Evolutionary conservation across 306 rosid genomes (phyloP).

Genomic region (Heteromeles arbutifolia): DNA sequence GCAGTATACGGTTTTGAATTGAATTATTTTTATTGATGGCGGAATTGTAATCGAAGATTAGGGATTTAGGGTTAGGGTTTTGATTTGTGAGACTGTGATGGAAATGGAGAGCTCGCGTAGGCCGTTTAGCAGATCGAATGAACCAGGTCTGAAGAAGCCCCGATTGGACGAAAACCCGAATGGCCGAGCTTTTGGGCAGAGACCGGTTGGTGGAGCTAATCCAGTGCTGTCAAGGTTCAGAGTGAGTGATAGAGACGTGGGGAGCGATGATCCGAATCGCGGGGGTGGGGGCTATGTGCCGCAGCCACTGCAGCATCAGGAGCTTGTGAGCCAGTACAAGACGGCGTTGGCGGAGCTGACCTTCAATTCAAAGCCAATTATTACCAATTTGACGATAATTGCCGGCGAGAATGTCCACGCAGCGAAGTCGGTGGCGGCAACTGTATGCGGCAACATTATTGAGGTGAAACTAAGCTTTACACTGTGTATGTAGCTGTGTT

Average conservation of each 20-base stretch:
- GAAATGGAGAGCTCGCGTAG: conserved; percentile 86
- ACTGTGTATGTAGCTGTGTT: conserved; percentile 32
- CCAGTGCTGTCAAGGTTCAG: conserved; percentile 42
- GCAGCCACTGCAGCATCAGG: conserved; percentile 54
- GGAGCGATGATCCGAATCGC: conserved; percentile 38
- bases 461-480: conserved; percentile 83
- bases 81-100: conserved; percentile 25
- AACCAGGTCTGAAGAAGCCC: conserved; percentile 72
- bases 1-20: neutral
- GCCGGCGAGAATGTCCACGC: conserved; percentile 74
- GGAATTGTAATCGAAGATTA: conserved; percentile 16
- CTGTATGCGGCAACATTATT: conserved; percentile 68
- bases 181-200: conserved; percentile 55
- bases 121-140: conserved; percentile 77
- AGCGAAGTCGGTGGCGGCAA: conserved; percentile 53
- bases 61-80: conserved; percentile 45
- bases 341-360: conserved; percentile 82
- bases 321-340: conserved; percentile 68
- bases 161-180: conserved; percentile 48
- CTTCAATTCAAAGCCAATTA: conserved; percentile 83
- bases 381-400: conserved; percentile 79
- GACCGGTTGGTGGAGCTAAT: conserved; percentile 36
- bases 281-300: conserved; percentile 71
- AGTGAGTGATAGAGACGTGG: conserved; percentile 44
- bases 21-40: neutral